Conservation (phyloP, 2,329 filamentous ascomycete species). For the Leptographium procerum region DNA sequence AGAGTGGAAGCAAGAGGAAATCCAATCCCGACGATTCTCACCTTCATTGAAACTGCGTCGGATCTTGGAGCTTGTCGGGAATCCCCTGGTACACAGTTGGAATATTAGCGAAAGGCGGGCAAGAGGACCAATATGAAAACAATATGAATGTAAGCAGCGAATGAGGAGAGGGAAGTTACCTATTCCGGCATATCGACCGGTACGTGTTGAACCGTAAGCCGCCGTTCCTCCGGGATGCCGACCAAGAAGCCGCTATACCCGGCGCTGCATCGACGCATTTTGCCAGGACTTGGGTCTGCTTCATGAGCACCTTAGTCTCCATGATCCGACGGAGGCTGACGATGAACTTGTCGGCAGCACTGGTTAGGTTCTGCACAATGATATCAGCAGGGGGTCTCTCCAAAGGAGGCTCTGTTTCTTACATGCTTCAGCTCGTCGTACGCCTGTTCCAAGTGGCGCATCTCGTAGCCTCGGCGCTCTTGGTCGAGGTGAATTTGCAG, state of each 20-base stretch:
- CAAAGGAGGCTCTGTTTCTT: neutral
- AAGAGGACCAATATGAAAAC: too few species aligned
- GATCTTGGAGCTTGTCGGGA: neutral
- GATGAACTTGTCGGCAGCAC: neutral
- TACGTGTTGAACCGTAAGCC: constrained; percentile 4
- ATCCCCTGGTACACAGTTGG: too few species aligned
- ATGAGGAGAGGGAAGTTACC: neutral
- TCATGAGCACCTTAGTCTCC: constrained; percentile 1
- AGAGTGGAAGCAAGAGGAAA: neutral
- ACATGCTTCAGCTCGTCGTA: constrained; percentile 3
- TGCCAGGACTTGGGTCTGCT: neutral
- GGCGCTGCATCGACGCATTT: neutral
- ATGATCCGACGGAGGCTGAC: neutral
- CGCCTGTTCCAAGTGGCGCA: constrained; percentile 3
- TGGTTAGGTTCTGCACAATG: neutral
- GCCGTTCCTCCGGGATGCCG: neutral
- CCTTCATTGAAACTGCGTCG: constrained; percentile 5
- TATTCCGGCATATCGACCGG: constrained; percentile 2
- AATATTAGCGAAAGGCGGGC: too few species aligned
- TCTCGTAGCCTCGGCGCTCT: constrained; percentile 4
- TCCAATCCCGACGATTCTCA: too few species aligned
- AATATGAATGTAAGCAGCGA: too few species aligned
- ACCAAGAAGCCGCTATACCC: neutral
- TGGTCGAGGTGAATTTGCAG: constrained; percentile 1
- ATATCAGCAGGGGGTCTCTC: neutral